Base-by-base conservation (phyloP, 2,329 filamentous ascomycete genomes). In the Coleophoma eucalyptorum region DNA sequence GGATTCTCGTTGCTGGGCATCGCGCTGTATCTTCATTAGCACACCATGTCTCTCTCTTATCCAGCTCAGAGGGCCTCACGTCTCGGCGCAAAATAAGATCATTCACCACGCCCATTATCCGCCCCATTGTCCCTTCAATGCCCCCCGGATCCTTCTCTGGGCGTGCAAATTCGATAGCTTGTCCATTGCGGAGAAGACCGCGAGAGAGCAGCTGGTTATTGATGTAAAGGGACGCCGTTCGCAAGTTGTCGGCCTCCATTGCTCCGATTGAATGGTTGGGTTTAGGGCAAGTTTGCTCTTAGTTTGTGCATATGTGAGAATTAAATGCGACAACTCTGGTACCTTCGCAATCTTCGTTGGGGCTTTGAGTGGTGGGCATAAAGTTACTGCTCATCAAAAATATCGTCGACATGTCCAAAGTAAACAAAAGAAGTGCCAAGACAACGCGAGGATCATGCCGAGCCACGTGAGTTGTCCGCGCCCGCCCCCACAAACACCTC, bases 51-150 rank as follows among this genome's bases (percentile, higher is more conserved):
- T 8, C 15, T 15, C 35, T 11, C 35, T 35, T 35, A 15, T 38
- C 15, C 6, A 18, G 13, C 35, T 18, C 43, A 35, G 18, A 43
- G 5, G 44, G 50, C 75, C 84, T 61, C 75, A 96, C 90, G 68
- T 99, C 94, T 75, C 92, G 83, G 58, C 92, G 83, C 53, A 97
- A 69, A 52, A 99, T 90, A 60, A 99, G 72, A 66, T 99, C 94
- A 69, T 99, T 96, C 45, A 99, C 84, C 20, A 99, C 79, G 65
- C 93, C 89, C 72, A 99, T 96, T 61, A 97, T 86, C 58, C 84
- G 83, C 18, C 88, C 87, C 84, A 94, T 93, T 16, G 88, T 89
- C 46, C 79, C 81, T 63, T 80, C 79, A 35, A 81, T 76, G 16
- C 80, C 81, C 16, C 78, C 78, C 56, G 85, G 81, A 52, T 77